Base-by-base conservation (phyloP, 306 rosid species). In the Trifolium repens region DNA sequence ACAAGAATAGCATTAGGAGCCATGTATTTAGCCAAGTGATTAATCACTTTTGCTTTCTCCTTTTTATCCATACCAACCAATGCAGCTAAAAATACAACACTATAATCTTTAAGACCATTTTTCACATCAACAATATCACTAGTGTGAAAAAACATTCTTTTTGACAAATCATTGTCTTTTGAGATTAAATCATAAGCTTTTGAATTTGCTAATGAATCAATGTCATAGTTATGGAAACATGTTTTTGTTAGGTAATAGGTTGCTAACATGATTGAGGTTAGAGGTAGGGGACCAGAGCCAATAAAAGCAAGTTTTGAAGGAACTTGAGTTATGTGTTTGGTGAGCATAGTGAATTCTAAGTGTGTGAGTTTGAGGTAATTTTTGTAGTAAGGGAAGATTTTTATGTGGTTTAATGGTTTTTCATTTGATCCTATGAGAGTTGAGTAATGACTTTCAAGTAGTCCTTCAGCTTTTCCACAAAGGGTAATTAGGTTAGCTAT, bases 251-350 rank as follows among this genome's bases (percentile, higher is more conserved):
- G 88, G 87, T 83, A 86, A 47, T 79, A 71, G 0, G 84, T 78
- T 70, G 97, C 94, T 66, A 91, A 63, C 22, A 91, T 87, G 67
- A 91, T 89, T 4, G 97, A 87, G 61, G 97, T 87, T 0, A 91
- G 88, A 27, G 92, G 94, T 12, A 89, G 92, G 2, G 94, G 92
- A 13, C 94, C 94, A 1, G 94, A 91, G 14, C 97, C 97, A 34
- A 89, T 82, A 35, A 91, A 91, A 63, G 94, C 94, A 8, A 89
- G 76, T 16, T 80, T 22, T 47, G 50, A 1, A 1, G 89, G 89
- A 1, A 26, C 57, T 17, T 64, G 76, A 27, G 83, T n/a, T 63
- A 40, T 68, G 78, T 91, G 84, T 67, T 67, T 82, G 77, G 50
- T 67, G 16, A 91, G 87, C 80, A 86, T 81, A 39, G 74, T 78